Conservation (phyloP, 345 rosid species). For the sweet orange (Citrus sinensis) region DNA sequence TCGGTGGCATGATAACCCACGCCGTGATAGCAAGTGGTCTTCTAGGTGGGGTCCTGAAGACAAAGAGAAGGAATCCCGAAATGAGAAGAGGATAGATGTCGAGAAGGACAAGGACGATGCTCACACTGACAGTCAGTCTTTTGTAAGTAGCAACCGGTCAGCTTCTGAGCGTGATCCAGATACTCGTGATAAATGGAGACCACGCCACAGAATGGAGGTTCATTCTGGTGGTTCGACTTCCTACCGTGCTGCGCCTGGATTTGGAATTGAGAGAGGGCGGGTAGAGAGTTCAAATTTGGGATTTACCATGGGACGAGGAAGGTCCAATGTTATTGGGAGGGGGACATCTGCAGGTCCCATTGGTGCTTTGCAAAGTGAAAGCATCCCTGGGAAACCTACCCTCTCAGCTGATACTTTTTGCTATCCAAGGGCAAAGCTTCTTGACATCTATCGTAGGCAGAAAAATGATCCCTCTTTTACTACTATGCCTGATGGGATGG, state of each 20-base stretch:
- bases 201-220: slow-evolving; percentile 59
- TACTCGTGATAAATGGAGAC: slow-evolving; percentile 78
- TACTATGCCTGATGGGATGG: slow-evolving; percentile 42
- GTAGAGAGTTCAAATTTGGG: slow-evolving; percentile 45
- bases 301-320: slow-evolving; percentile 63
- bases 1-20: slow-evolving; percentile 51
- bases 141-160: slow-evolving; percentile 32
- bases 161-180: slow-evolving; percentile 54
- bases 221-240: slow-evolving; percentile 42
- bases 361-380: slow-evolving; percentile 31
- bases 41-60: slow-evolving; percentile 87
- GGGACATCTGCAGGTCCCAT: slow-evolving; percentile 24
- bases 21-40: slow-evolving; percentile 73
- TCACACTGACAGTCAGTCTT: slow-evolving; percentile 37
- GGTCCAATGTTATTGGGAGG: slow-evolving; percentile 41
- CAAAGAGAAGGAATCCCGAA: slow-evolving; percentile 56
- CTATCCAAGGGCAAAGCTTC: slow-evolving; percentile 71
- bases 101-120: slow-evolving; percentile 50
- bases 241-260: slow-evolving; percentile 60
- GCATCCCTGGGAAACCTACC: slow-evolving; percentile 39
- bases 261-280: slow-evolving; percentile 52
- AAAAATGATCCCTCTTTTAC: slow-evolving; percentile 36
- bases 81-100: slow-evolving; percentile 46
- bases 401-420: slow-evolving; percentile 29
- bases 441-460: slow-evolving; percentile 55